Evolutionary conservation across 2,329 filamentous ascomycete genomes (phyloP).

Genomic region (Aureobasidium pullulans): DNA sequence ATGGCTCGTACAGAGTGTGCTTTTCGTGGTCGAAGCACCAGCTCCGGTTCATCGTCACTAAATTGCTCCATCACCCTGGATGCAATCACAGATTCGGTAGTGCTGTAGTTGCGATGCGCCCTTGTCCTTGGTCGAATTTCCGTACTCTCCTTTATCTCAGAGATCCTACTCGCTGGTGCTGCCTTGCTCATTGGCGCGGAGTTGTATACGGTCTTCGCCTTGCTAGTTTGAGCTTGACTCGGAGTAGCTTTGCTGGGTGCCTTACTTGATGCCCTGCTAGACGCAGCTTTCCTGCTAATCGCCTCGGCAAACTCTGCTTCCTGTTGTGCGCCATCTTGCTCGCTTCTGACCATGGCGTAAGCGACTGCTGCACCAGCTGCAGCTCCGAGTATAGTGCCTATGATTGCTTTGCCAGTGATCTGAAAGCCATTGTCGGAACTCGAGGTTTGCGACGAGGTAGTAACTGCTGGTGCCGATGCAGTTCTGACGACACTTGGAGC

Average conservation of each 20-base stretch:
- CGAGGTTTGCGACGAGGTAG: conserved; percentile 22
- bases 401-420: conserved; percentile 25
- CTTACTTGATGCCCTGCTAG: conserved; percentile 12
- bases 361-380: conserved; percentile 70
- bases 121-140: conserved; percentile 4
- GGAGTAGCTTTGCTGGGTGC: conserved; percentile 18
- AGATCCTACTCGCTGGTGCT: conserved; percentile 14
- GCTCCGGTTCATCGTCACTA: conserved; percentile 24
- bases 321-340: conserved; percentile 40
- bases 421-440: neutral
- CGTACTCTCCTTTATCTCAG: neutral
- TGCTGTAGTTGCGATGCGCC: conserved; percentile 30
- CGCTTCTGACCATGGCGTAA: conserved; percentile 63
- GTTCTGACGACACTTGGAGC: neutral
- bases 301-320: conserved; percentile 33
- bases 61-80: conserved; percentile 16
- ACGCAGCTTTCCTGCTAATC: conserved; percentile 1
- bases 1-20: conserved; percentile 26
- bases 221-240: conserved; percentile 16
- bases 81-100: conserved; percentile 26
- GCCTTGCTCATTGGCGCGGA: conserved; percentile 8
- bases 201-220: conserved; percentile 13
- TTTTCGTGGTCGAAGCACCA: conserved; percentile 16
- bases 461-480: neutral
- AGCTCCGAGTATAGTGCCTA: conserved; percentile 71